These are phyloP conservation scores for Prunus mira DNA, from an alignment of 306 rosid genomes.

Conservation along the genomic window DNA sequence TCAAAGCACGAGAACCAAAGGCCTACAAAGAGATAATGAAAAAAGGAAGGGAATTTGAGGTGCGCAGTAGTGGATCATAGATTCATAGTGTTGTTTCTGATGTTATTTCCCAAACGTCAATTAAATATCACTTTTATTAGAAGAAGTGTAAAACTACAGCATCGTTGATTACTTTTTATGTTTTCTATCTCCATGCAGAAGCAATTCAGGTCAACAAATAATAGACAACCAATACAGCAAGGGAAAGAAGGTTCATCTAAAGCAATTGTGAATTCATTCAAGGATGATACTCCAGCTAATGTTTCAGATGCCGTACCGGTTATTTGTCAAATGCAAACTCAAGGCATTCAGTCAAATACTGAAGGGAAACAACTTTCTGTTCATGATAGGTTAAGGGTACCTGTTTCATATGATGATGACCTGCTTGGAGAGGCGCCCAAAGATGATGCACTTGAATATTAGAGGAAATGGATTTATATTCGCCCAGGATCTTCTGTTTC, in stretches of 20 bases:
- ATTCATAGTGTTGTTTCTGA: not conserved
- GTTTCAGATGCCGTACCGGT: slow-evolving; percentile 13
- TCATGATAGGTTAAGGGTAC: slow-evolving; percentile 68
- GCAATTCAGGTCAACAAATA: slow-evolving; percentile 60
- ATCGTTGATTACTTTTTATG: not conserved
- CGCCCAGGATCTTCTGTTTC: not conserved
- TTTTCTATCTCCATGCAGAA: slow-evolving; percentile 51
- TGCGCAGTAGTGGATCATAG: slow-evolving; percentile 8
- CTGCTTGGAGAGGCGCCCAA: slow-evolving; percentile 43
- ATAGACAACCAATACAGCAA: slow-evolving; percentile 27
- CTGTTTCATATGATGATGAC: slow-evolving; percentile 76
- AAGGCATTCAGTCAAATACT: slow-evolving; percentile 31
- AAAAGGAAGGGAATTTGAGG: slow-evolving; percentile 86
- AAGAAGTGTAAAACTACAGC: not conserved
- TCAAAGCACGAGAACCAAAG: slow-evolving; percentile 78
- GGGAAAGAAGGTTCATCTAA: slow-evolving; percentile 37
- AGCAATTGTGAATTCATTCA: slow-evolving; percentile 12
- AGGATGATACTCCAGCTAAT: slow-evolving; percentile 4
- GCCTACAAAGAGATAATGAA: slow-evolving; percentile 87
- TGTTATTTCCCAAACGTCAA: not conserved
- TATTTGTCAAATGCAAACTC: slow-evolving; percentile 28
- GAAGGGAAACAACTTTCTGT: slow-evolving; percentile 44
- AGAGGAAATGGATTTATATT: not conserved
- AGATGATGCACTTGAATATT: slow-evolving; percentile 31
- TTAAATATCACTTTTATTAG: not conserved